phyloP scores from a whole-genome alignment of 192 early-diverging fungal genomes.

The Lunasporangiospora selenospora region DNA sequence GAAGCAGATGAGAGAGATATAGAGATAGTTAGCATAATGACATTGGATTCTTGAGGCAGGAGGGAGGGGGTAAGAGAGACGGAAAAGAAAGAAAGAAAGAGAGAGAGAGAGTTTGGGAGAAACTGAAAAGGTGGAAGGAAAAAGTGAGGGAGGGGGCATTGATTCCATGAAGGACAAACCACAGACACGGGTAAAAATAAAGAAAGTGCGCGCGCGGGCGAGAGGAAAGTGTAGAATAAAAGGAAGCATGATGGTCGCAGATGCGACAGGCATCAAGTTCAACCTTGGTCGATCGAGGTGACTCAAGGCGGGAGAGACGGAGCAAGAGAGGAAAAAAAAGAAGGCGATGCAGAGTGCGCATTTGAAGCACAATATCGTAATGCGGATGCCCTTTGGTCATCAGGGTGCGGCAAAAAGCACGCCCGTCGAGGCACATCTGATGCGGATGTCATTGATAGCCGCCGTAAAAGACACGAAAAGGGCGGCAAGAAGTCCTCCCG shows the following conservation, averaged over 20 bases:
- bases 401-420: no score
- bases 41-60: background rate
- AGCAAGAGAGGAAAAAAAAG: background rate
- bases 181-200: background rate
- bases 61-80: background rate
- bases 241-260: conserved; percentile 15
- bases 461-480: no score
- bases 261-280: background rate
- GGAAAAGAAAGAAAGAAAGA: background rate
- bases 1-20: background rate
- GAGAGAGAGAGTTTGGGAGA: no score
- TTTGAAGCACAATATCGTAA: no score
- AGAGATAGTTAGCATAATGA: background rate
- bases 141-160: background rate
- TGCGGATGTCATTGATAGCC: no score
- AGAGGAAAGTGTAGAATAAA: conserved; percentile 1
- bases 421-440: no score
- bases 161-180: conserved; percentile 8
- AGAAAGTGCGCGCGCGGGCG: no score
- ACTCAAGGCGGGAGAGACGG: no score
- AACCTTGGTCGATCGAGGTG: background rate
- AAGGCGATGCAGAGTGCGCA: background rate
- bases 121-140: no score
- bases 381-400: no score
- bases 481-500: no score